Evolutionary conservation across 2,329 filamentous ascomycete genomes (phyloP).

Genomic region (Ceratocystiopsis minuta): DNA sequence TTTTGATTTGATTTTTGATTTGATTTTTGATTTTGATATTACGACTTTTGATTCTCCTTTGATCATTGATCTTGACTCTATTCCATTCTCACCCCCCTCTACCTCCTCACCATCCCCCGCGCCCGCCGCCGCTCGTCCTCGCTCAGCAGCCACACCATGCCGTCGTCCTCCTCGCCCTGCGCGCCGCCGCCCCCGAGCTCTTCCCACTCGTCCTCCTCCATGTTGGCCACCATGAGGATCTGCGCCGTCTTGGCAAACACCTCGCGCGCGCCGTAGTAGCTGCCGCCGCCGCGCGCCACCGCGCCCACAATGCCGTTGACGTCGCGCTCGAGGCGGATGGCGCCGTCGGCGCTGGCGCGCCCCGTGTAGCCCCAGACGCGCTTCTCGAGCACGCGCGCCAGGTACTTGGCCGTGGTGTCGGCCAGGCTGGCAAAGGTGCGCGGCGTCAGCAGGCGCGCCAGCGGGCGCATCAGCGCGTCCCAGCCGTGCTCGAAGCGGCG

Average conservation of each 20-base stretch:
- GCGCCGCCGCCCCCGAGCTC: conserved; percentile 37
- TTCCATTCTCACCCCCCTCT: not conserved
- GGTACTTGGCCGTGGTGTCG: conserved; percentile 52
- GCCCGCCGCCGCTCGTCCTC: conserved; percentile 58
- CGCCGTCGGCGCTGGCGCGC: conserved; percentile 61
- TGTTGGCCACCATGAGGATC: conserved; percentile 72
- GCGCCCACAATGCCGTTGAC: conserved; percentile 55
- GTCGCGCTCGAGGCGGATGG: conserved; percentile 69
- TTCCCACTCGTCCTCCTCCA: conserved; percentile 94
- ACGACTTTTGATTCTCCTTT: not conserved
- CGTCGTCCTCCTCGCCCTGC: conserved; percentile 33
- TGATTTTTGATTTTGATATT: too few relatives aligned
- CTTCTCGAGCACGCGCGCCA: conserved; percentile 71
- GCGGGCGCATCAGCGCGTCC: conserved; percentile 69
- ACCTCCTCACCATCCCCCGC: conserved; percentile 41
- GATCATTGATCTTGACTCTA: not conserved
- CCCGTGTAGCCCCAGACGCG: conserved; percentile 66
- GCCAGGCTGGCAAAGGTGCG: conserved; percentile 62
- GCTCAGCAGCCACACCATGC: conserved; percentile 53
- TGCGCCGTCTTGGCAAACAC: conserved; percentile 59
- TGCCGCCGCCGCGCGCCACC: conserved; percentile 42
- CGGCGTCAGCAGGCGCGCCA: conserved; percentile 67
- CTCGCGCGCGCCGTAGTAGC: conserved; percentile 63
- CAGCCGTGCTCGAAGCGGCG: conserved; percentile 71
- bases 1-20: too few relatives aligned